Evolutionary conservation across 129 eudicot genomes (phyloP).

Genomic region (Arctium lappa): DNA sequence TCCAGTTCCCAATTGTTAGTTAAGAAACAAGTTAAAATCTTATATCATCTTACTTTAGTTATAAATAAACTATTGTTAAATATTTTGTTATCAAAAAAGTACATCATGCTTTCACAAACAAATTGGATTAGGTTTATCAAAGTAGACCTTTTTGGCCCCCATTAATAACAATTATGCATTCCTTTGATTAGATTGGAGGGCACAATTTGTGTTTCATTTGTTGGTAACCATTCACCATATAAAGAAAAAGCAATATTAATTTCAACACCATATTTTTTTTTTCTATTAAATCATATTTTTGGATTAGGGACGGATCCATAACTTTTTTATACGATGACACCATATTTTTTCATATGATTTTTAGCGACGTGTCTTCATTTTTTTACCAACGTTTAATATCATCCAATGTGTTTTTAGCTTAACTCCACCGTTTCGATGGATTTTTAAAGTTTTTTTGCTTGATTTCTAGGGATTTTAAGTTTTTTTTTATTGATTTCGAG

Average conservation of each 20-base stretch:
- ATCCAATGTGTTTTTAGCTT: no score
- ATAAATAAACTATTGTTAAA: not conserved
- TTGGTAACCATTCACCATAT: slow-evolving; percentile 15
- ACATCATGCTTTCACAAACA: slow-evolving; percentile 10
- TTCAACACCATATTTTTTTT: not conserved
- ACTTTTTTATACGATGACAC: no score
- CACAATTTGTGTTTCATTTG: slow-evolving; percentile 23
- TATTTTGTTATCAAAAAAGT: slow-evolving; percentile 17
- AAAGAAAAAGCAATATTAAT: not conserved
- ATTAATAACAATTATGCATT: slow-evolving; percentile 16
- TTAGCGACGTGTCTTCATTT: no score
- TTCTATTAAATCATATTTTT: no score
- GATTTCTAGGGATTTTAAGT: no score
- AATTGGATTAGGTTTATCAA: slow-evolving; percentile 30
- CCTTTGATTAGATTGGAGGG: slow-evolving; percentile 23
- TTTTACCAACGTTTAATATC: no score
- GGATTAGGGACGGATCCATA: no score
- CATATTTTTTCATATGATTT: no score
- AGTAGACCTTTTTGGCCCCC: slow-evolving; percentile 26
- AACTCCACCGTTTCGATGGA: no score
- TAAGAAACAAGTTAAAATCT: not conserved
- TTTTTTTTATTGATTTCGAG: no score
- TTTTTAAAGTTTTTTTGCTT: no score
- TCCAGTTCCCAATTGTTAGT: not conserved
- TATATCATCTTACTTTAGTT: not conserved